Evolutionary conservation across 1,284 basidiomycete genomes (phyloP).

Genomic region (Apiotrichum domesticum): DNA sequence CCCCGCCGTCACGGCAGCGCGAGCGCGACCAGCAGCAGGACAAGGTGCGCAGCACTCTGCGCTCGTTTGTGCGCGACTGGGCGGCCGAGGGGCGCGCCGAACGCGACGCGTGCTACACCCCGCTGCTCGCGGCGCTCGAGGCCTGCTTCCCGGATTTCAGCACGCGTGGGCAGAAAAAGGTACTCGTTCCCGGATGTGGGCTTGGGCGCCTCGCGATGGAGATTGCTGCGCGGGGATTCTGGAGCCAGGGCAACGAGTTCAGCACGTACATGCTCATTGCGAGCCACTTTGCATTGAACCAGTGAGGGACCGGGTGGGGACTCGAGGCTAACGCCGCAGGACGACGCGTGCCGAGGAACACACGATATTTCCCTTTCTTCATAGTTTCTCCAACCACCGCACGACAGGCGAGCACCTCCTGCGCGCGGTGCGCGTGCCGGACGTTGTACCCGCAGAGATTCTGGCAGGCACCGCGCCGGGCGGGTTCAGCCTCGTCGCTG

Average conservation of each 20-base stretch:
- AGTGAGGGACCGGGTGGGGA: conserved; percentile 48
- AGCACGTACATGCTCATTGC: conserved; percentile 86
- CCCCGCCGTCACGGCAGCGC: conserved; percentile 13
- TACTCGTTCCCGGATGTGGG: conserved; percentile 82
- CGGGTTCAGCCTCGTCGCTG: conserved; percentile 74
- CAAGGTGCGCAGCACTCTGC: conserved; percentile 79
- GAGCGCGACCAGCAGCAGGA: conserved; percentile 47
- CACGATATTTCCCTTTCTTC: conserved; percentile 78
- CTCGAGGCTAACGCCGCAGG: conserved; percentile 45
- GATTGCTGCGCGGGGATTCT: conserved; percentile 70
- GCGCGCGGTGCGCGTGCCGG: conserved; percentile 66
- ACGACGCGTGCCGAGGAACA: conserved; percentile 62
- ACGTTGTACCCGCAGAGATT: conserved; percentile 69
- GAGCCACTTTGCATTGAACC: conserved; percentile 74
- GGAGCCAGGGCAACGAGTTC: conserved; percentile 87
- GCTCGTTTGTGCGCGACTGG: conserved; percentile 89
- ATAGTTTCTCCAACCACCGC: conserved; percentile 75
- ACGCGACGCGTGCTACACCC: conserved; percentile 68
- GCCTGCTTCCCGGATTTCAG: conserved; percentile 55
- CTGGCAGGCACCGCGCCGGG: conserved; percentile 50
- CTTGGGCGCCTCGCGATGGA: conserved; percentile 81
- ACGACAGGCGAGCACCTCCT: conserved; percentile 59
- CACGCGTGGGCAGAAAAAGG: conserved; percentile 45
- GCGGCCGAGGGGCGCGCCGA: conserved; percentile 69
- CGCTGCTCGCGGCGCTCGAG: conserved; percentile 68